Percentiles rank a stretch among this genome's conserved stretches.
Evolutionary conservation across 2,329 filamentous ascomycete genomes (phyloP).

Genomic region (Celoporthe dispersa): DNA sequence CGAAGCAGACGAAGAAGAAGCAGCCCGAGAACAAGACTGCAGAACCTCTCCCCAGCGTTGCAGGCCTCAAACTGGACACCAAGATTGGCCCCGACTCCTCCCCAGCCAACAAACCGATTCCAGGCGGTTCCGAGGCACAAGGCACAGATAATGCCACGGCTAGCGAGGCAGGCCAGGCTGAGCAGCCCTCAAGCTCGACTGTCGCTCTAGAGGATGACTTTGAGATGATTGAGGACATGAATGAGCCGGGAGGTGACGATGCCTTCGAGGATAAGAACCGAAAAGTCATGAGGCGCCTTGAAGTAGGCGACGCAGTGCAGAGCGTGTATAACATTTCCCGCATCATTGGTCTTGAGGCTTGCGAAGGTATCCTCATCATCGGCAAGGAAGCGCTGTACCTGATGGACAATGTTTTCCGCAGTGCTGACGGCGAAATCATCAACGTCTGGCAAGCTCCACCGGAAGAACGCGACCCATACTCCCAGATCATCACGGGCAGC

Average conservation of each 20-base stretch:
- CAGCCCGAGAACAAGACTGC: slow-evolving; percentile 33
- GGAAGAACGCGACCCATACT: slow-evolving; percentile 93
- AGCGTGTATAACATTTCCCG: slow-evolving; percentile 94
- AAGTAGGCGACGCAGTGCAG: slow-evolving; percentile 89
- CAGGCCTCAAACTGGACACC: slow-evolving; percentile 28
- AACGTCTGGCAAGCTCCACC: slow-evolving; percentile 92
- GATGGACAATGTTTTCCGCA: slow-evolving; percentile 95
- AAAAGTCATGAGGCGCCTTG: slow-evolving; percentile 93
- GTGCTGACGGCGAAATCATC: slow-evolving; percentile 93
- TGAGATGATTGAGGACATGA: slow-evolving; percentile 92
- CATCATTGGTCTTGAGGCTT: slow-evolving; percentile 90
- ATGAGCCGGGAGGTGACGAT: slow-evolving; percentile 74
- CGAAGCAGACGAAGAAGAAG: slow-evolving; percentile 59
- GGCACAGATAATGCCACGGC: slow-evolving; percentile 29
- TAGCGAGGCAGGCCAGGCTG: slow-evolving; percentile 34
- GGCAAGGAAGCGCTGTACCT: slow-evolving; percentile 93
- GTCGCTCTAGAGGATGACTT: slow-evolving; percentile 81
- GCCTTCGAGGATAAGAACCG: slow-evolving; percentile 97
- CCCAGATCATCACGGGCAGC: slow-evolving; percentile 85
- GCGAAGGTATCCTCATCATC: slow-evolving; percentile 89
- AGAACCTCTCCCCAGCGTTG: slow-evolving; percentile 31
- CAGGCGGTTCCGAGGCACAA: slow-evolving; percentile 22
- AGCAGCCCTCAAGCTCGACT: slow-evolving; percentile 35
- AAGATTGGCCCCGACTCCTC: slow-evolving; percentile 37
- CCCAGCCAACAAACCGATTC: slow-evolving; percentile 15